A percentile compares a stretch with the other conserved stretches of the same genome.
These are phyloP conservation scores for Trichoderma pleuroti DNA, from an alignment of 2,329 filamentous ascomycete genomes.

Conservation along the genomic window DNA sequence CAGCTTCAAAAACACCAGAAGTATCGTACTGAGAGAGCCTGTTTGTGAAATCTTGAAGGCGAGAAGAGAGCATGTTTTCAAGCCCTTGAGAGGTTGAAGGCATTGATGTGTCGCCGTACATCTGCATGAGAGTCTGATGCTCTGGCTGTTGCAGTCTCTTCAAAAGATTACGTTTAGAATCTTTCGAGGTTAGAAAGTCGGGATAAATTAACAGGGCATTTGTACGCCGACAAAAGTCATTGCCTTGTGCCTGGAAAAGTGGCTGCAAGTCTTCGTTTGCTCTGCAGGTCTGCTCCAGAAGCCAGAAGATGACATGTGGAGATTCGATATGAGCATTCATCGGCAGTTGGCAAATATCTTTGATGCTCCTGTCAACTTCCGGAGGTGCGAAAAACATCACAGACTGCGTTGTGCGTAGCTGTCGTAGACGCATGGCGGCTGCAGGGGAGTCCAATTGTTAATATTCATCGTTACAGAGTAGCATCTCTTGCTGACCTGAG, in stretches of 20 bases:
- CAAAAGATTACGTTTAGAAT: conserved; percentile 34
- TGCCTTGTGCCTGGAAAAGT: conserved; percentile 57
- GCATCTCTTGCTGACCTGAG: conserved; percentile 42
- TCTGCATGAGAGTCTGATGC: conserved; percentile 52
- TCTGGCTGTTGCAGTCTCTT: conserved; percentile 44
- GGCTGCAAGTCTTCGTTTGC: conserved; percentile 56
- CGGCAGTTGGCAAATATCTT: conserved; percentile 37
- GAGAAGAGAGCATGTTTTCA: neutral
- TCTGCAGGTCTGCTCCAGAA: conserved; percentile 61
- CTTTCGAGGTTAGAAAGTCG: conserved; percentile 35
- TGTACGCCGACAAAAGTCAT: conserved; percentile 56
- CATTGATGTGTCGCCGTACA: conserved; percentile 45
- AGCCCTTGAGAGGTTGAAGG: neutral
- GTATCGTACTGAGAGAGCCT: neutral
- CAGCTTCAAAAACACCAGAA: neutral
- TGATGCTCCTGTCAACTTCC: conserved; percentile 60
- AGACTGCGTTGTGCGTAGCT: conserved; percentile 54
- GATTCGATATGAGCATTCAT: conserved; percentile 6
- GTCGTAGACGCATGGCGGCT: conserved; percentile 64
- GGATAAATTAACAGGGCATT: conserved; percentile 46
- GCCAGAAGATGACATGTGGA: conserved; percentile 47
- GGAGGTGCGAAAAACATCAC: conserved; percentile 55
- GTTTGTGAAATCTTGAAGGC: neutral
- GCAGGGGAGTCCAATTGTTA: neutral
- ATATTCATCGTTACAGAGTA: conserved; percentile 29